Conservation (phyloP, 495 filamentous ascomycete genomes). For the Glutinoglossum americanum region DNA sequence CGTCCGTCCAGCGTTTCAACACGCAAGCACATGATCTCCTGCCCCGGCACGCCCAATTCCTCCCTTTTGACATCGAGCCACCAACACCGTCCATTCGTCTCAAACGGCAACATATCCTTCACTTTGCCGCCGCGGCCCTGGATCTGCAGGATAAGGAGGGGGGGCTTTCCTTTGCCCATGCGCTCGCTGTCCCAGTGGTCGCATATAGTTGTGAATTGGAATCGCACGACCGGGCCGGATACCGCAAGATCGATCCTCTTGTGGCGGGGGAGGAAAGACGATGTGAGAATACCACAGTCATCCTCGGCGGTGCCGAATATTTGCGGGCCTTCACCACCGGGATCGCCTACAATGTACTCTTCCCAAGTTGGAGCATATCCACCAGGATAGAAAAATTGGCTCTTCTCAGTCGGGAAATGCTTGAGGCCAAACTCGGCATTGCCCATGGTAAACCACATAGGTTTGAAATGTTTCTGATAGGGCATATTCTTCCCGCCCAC, state of each 20-base stretch:
- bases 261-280: slow-evolving; percentile 34
- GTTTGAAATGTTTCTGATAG: slow-evolving; percentile 47
- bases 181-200: slow-evolving; percentile 52
- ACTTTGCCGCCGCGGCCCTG: slow-evolving; percentile 39
- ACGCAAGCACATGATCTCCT: slow-evolving; percentile 37
- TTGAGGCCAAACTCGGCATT: slow-evolving; percentile 62
- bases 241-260: slow-evolving; percentile 35
- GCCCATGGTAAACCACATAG: slow-evolving; percentile 49
- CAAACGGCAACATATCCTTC: slow-evolving; percentile 41
- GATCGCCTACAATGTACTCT: slow-evolving; percentile 47
- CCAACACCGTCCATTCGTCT: slow-evolving; percentile 45
- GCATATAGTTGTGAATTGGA: slow-evolving; percentile 56
- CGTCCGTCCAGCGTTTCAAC: slow-evolving; percentile 39
- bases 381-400: slow-evolving; percentile 45
- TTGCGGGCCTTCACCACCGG: slow-evolving; percentile 19
- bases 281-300: slow-evolving; percentile 40
- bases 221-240: slow-evolving; percentile 27
- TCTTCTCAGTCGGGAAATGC: slow-evolving; percentile 54
- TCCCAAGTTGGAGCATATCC: slow-evolving; percentile 45
- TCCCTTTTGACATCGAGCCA: slow-evolving; percentile 47
- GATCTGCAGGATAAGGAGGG: slow-evolving; percentile 42
- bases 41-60: slow-evolving; percentile 45
- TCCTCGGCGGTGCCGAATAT: slow-evolving; percentile 28
- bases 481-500: slow-evolving; percentile 25
- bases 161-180: slow-evolving; percentile 39